Conservation (phyloP, 169 alveolate genomes). For the Eimeria necatrix region DNA sequence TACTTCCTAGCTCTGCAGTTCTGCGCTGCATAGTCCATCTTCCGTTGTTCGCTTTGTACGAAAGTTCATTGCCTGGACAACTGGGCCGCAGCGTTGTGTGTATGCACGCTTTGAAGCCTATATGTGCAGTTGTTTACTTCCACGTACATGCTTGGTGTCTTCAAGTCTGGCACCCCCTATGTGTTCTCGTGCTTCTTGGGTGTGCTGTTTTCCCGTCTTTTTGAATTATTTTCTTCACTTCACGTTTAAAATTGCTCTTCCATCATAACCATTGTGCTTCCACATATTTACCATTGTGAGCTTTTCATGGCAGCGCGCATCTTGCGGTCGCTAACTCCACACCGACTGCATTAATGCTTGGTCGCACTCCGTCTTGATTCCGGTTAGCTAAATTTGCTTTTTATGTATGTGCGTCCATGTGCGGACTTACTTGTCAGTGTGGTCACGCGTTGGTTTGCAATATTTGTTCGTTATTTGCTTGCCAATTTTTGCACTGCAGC, state of each 20-base stretch:
- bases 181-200: not conserved
- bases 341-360: no score
- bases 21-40: no score
- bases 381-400: not conserved
- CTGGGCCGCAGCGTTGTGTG: not conserved
- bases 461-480: not conserved
- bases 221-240: not conserved
- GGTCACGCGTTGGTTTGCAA: not conserved
- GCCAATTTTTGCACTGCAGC: conserved; percentile 4
- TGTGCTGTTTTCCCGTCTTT: not conserved
- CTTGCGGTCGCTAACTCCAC: no score
- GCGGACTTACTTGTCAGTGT: not conserved
- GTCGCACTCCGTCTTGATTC: no score
- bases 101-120: not conserved
- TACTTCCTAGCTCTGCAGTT: not conserved
- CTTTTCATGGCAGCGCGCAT: no score
- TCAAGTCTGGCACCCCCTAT: no score
- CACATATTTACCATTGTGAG: no score
- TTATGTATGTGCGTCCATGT: not conserved
- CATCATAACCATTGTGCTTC: no score
- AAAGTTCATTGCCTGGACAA: not conserved
- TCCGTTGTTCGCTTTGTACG: not conserved
- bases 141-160: not conserved
- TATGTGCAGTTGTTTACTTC: not conserved
- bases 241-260: not conserved